Conservation (phyloP, 805 yeast genomes). For the Middelhovenomyces tepae region DNA sequence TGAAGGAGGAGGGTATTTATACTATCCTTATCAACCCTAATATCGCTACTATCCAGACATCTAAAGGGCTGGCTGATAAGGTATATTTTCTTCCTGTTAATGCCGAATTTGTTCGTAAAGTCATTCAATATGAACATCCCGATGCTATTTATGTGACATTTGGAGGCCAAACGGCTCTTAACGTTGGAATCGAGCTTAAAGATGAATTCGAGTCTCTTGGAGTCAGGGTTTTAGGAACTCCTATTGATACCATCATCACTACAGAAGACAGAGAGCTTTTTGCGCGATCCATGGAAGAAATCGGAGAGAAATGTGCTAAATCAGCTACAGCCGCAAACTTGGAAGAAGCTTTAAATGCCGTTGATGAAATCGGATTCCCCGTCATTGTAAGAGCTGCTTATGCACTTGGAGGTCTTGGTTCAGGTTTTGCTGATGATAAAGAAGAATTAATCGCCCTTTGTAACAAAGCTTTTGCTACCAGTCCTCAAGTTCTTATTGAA, state of each 20-base stretch:
- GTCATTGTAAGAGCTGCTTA: conserved; percentile 95
- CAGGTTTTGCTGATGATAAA: conserved; percentile 92
- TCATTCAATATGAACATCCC: conserved; percentile 89
- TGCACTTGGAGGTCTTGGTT: conserved; percentile 96
- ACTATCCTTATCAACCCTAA: conserved; percentile 94
- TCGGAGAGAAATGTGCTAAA: conserved; percentile 90
- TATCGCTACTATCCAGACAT: conserved; percentile 97
- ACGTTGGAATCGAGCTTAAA: conserved; percentile 91
- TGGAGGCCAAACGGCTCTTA: conserved; percentile 97
- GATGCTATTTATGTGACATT: conserved; percentile 95
- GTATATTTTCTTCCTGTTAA: conserved; percentile 97
- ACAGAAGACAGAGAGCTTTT: conserved; percentile 97
- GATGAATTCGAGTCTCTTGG: conserved; percentile 90
- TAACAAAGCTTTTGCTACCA: conserved; percentile 85
- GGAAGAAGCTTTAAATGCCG: conserved; percentile 79
- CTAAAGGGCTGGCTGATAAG: conserved; percentile 95
- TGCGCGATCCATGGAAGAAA: conserved; percentile 90
- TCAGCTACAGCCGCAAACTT: conserved; percentile 77
- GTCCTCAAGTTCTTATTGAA: conserved; percentile 94
- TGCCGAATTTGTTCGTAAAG: conserved; percentile 92
- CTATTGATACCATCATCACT: conserved; percentile 89
- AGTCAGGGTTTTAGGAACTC: conserved; percentile 94
- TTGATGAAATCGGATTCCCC: conserved; percentile 82
- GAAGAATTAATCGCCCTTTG: conserved; percentile 74
- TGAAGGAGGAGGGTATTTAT: conserved; percentile 96